Conservation (phyloP, 2,329 filamentous ascomycete genomes). For the Septoria petroselini region DNA sequence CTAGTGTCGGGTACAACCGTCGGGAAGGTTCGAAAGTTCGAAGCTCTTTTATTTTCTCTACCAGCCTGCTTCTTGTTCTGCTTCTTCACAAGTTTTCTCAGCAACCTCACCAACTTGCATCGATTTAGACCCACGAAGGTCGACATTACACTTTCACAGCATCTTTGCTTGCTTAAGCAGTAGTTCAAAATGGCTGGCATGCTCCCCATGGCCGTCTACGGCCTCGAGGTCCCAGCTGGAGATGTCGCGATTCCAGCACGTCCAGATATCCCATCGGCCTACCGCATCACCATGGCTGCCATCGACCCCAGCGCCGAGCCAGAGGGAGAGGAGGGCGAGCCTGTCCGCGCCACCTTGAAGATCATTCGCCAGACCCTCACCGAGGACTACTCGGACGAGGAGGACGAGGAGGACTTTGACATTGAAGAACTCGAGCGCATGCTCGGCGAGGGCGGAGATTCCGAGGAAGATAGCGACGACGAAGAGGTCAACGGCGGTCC, state of each 20-base stretch:
- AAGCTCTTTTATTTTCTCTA: too few species aligned
- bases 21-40: too few species aligned
- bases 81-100: too few species aligned
- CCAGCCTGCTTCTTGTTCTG: too few species aligned
- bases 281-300: conserved; percentile 97
- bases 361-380: conserved; percentile 71
- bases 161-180: conserved; percentile 6
- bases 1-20: too few species aligned
- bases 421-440: conserved; percentile 53
- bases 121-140: conserved; percentile 22
- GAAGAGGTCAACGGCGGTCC: conserved; percentile 83
- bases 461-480: conserved; percentile 57
- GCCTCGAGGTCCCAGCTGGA: conserved; percentile 83
- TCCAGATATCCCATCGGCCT: conserved; percentile 77
- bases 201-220: conserved; percentile 72
- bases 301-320: conserved; percentile 79
- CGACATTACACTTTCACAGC: conserved; percentile 1
- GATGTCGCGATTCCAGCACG: conserved; percentile 77
- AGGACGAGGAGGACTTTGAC: conserved; percentile 57
- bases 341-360: conserved; percentile 82
- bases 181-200: conserved; percentile 28
- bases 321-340: conserved; percentile 42
- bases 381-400: conserved; percentile 63
- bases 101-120: background rate
- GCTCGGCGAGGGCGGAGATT: conserved; percentile 53